Evolutionary conservation across 805 yeast species (phyloP).

Genomic region (Wickerhamiella sergipiensis): DNA sequence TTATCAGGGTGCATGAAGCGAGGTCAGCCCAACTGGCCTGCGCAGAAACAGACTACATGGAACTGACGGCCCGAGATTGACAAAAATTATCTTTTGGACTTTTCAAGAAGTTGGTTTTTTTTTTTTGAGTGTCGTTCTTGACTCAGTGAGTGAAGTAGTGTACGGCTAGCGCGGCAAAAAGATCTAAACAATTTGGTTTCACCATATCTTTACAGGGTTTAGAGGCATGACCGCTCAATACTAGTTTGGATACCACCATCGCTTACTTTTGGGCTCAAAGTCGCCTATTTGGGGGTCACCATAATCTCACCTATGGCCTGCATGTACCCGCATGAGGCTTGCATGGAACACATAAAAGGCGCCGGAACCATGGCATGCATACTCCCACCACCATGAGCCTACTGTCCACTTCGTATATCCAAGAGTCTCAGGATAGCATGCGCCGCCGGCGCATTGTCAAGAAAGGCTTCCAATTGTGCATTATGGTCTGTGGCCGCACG

Average conservation of each 20-base stretch:
- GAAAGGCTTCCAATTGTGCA: constrained; percentile 35
- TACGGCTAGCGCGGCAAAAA: too few relatives aligned
- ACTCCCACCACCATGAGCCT: background rate
- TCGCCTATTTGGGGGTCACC: background rate
- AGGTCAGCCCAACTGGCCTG: background rate
- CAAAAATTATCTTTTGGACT: background rate
- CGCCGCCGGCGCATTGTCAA: constrained; percentile 50
- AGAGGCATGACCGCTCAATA: too few relatives aligned
- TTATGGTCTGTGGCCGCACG: constrained; percentile 60
- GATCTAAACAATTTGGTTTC: too few relatives aligned
- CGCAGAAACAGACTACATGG: background rate
- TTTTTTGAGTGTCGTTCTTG: too few relatives aligned
- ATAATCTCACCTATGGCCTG: background rate
- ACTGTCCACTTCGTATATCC: background rate
- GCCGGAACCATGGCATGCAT: background rate
- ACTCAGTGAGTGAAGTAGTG: too few relatives aligned
- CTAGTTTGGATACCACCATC: too few relatives aligned
- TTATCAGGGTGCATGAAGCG: background rate
- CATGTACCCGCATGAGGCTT: background rate
- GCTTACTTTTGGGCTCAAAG: too few relatives aligned
- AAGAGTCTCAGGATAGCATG: constrained; percentile 23
- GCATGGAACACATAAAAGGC: background rate
- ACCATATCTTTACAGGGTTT: too few relatives aligned
- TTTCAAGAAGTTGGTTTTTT: background rate
- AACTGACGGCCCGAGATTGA: background rate